Evolutionary conservation across 768 basidiomycete species (phyloP).

Genomic region (Pluteus cervinus): DNA sequence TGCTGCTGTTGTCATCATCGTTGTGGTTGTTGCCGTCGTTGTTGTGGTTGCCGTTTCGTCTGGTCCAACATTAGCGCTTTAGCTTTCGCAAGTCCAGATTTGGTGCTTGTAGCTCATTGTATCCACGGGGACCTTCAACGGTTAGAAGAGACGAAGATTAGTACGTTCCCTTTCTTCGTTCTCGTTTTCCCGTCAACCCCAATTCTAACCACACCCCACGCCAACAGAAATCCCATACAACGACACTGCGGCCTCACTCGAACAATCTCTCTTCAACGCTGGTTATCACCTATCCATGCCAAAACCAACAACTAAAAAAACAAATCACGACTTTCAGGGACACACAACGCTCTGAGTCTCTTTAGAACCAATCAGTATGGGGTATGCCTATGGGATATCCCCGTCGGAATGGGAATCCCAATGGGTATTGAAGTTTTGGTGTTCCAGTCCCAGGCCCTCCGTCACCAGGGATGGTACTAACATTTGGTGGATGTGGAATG

Average conservation of each 20-base stretch:
- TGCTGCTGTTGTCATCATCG: too few species aligned
- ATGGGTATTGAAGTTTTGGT: too few species aligned
- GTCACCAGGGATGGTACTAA: conserved; percentile 83
- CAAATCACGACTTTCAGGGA: conserved; percentile 40
- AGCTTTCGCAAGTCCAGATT: conserved; percentile 63
- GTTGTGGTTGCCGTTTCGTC: too few species aligned
- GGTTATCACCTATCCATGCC: conserved; percentile 58
- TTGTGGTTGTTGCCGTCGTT: too few species aligned
- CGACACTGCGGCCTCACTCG: conserved; percentile 58
- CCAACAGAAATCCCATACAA: conserved; percentile 66
- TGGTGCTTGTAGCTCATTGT: conserved; percentile 68
- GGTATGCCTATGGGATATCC: too few species aligned
- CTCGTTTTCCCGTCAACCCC: too few species aligned
- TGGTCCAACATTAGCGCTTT: too few species aligned
- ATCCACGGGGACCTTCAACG: conserved; percentile 48
- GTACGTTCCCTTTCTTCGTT: too few species aligned
- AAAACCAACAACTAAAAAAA: conserved; percentile 54
- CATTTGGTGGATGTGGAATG: conserved; percentile 59
- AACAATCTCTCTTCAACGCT: conserved; percentile 52
- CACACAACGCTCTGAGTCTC: conserved; percentile 60
- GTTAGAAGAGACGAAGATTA: conserved; percentile 76
- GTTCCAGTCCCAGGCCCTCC: conserved; percentile 43
- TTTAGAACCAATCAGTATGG: conserved; percentile 33
- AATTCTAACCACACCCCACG: too few species aligned
- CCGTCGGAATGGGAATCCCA: too few species aligned